phyloP scores from a whole-genome alignment of 306 rosid species.

The Lagenaria siceraria region DNA sequence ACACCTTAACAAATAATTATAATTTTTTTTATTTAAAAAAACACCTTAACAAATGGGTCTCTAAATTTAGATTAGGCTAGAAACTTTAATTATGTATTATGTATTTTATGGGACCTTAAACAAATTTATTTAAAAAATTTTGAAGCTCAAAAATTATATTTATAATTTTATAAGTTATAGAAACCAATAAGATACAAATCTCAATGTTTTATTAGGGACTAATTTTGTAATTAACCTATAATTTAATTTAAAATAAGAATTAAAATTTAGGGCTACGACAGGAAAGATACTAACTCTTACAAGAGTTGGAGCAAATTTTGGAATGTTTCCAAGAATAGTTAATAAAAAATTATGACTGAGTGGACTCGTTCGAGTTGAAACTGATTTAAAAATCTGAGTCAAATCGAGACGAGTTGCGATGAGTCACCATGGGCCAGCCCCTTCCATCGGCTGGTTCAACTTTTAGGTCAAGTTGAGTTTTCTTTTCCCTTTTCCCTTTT shows the following conservation, averaged over 20 bases:
- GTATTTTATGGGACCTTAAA: too few species aligned
- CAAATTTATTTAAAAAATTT: too few species aligned
- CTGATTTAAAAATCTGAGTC: neutral
- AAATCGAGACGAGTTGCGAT: slow-evolving; percentile 16
- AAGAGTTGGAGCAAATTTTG: neutral
- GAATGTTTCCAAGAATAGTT: neutral
- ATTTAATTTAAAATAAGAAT: neutral
- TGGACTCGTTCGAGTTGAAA: neutral
- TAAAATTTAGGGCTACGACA: neutral
- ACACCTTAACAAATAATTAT: too few species aligned
- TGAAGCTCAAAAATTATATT: too few species aligned
- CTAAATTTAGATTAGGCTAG: too few species aligned
- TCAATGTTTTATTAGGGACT: too few species aligned
- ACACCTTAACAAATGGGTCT: too few species aligned
- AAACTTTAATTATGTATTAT: too few species aligned
- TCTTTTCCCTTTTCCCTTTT: slow-evolving; percentile 5
- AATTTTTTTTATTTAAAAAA: too few species aligned
- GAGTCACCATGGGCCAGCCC: slow-evolving; percentile 36
- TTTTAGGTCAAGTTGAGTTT: slow-evolving; percentile 39
- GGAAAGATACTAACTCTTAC: neutral
- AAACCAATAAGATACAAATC: too few species aligned
- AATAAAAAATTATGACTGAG: neutral
- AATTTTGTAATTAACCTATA: neutral
- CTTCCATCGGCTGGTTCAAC: slow-evolving; percentile 14
- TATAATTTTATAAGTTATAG: too few species aligned